phyloP scores from a whole-genome alignment of 768 basidiomycete species.

The Hericium rajendrae region DNA sequence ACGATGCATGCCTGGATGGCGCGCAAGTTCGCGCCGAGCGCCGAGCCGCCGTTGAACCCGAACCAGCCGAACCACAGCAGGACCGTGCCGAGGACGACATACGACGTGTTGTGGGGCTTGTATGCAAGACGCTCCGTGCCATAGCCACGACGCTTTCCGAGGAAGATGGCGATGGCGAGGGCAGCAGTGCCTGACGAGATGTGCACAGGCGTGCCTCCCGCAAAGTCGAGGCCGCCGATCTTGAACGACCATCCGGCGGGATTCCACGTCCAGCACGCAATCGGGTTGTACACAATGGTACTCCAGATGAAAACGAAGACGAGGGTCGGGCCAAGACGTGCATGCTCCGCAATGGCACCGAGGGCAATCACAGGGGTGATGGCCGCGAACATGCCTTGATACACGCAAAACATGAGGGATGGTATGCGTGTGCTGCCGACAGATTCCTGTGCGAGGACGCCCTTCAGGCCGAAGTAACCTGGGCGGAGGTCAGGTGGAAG shows the following conservation, averaged over 20 bases:
- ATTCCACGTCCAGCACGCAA: slow-evolving; percentile 98
- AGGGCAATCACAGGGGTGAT: slow-evolving; percentile 88
- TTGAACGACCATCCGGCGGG: slow-evolving; percentile 63
- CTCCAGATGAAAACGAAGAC: slow-evolving; percentile 89
- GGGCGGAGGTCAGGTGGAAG: neutral
- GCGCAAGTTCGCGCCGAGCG: slow-evolving; percentile 80
- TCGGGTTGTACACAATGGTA: slow-evolving; percentile 84
- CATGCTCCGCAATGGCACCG: slow-evolving; percentile 88
- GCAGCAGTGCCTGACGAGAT: slow-evolving; percentile 91
- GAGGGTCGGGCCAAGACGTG: slow-evolving; percentile 74
- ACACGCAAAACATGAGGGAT: slow-evolving; percentile 68
- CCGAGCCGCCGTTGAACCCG: slow-evolving; percentile 90
- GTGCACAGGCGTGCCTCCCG: slow-evolving; percentile 94
- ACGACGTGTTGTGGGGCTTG: slow-evolving; percentile 89
- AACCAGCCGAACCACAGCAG: slow-evolving; percentile 97
- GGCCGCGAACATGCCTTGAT: slow-evolving; percentile 86
- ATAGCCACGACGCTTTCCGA: slow-evolving; percentile 86
- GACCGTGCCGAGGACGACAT: slow-evolving; percentile 87
- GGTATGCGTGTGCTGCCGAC: slow-evolving; percentile 66
- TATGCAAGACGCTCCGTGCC: slow-evolving; percentile 87
- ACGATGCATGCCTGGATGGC: slow-evolving; percentile 86
- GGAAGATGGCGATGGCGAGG: slow-evolving; percentile 81
- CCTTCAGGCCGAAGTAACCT: slow-evolving; percentile 80
- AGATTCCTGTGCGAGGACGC: slow-evolving; percentile 68
- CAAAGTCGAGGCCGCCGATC: slow-evolving; percentile 83